phyloP scores from a whole-genome alignment of 805 yeast genomes.

The Naumovozyma castellii region DNA sequence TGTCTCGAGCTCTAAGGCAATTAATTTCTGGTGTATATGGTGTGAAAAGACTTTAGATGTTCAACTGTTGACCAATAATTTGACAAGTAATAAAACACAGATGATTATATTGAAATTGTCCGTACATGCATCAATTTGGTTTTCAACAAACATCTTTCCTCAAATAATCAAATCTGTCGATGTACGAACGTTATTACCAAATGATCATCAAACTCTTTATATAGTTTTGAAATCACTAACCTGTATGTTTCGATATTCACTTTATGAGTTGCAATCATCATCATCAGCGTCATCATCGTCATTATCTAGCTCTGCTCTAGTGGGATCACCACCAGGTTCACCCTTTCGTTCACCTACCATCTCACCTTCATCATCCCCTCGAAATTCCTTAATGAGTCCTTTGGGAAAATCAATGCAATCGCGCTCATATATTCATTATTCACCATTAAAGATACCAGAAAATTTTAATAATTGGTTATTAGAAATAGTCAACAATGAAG shows the following conservation, averaged over 20 bases:
- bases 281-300: slow-evolving; percentile 2
- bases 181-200: not conserved
- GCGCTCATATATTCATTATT: not conserved
- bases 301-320: too few relatives aligned
- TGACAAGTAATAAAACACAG: slow-evolving; percentile 15
- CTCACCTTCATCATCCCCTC: slow-evolving; percentile 4
- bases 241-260: slow-evolving; percentile 11
- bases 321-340: slow-evolving; percentile 5
- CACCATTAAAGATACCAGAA: slow-evolving; percentile 8
- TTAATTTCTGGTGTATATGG: slow-evolving; percentile 24
- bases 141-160: slow-evolving; percentile 9
- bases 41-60: slow-evolving; percentile 14
- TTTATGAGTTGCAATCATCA: slow-evolving; percentile 2
- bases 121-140: slow-evolving; percentile 11
- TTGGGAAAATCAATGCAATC: too few relatives aligned
- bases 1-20: slow-evolving; percentile 9
- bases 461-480: slow-evolving; percentile 16
- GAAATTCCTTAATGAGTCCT: slow-evolving; percentile 1
- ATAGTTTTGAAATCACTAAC: slow-evolving; percentile 21
- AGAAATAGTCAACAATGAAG: slow-evolving; percentile 9
- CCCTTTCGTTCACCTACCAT: slow-evolving; percentile 5
- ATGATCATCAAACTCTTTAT: slow-evolving; percentile 13
- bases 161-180: slow-evolving; percentile 1
- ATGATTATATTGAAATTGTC: slow-evolving; percentile 20
- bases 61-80: slow-evolving; percentile 5